Percentiles rank a stretch among this genome's conserved stretches.
These are phyloP conservation scores for Capillidium rhysosporum DNA, from an alignment of 371 early-diverging fungal species.

Conservation along the genomic window DNA sequence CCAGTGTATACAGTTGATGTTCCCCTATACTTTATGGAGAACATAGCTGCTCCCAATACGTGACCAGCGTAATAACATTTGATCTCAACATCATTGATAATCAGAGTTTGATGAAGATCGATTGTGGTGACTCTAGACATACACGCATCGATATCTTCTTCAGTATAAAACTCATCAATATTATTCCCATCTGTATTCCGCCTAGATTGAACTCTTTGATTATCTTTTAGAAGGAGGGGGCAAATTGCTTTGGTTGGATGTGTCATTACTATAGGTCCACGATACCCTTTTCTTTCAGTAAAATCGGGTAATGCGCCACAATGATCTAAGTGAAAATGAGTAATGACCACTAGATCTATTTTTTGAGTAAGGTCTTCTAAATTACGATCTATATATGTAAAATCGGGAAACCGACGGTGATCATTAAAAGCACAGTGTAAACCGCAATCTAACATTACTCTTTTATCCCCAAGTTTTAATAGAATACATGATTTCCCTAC, in stretches of 20 bases:
- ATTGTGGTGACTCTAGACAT: constrained; percentile 82
- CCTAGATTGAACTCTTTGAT: constrained; percentile 70
- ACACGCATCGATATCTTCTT: constrained; percentile 65
- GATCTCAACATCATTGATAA: constrained; percentile 63
- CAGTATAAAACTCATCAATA: constrained; percentile 57
- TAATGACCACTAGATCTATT: constrained; percentile 81
- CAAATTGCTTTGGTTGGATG: constrained; percentile 90
- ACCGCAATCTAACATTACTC: constrained; percentile 96
- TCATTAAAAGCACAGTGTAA: constrained; percentile 98
- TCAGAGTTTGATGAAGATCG: constrained; percentile 69
- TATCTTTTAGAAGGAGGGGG: constrained; percentile 83
- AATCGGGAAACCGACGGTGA: constrained; percentile 93
- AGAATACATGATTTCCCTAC: constrained; percentile 89
- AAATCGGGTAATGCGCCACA: constrained; percentile 93
- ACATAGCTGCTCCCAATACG: constrained; percentile 97
- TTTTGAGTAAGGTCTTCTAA: constrained; percentile 50
- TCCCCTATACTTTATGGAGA: constrained; percentile 56
- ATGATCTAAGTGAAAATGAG: constrained; percentile 96
- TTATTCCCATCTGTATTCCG: constrained; percentile 68
- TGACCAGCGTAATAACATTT: constrained; percentile 95
- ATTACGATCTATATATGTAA: constrained; percentile 68
- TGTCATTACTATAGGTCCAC: constrained; percentile 93
- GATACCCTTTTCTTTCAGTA: constrained; percentile 86
- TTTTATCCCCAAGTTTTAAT: constrained; percentile 67
- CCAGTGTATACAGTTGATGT: constrained; percentile 91